A percentile compares a stretch with the other conserved stretches of the same genome.
Conservation (phyloP, 2,329 filamentous ascomycete genomes). For the Penicillium crustosum region DNA sequence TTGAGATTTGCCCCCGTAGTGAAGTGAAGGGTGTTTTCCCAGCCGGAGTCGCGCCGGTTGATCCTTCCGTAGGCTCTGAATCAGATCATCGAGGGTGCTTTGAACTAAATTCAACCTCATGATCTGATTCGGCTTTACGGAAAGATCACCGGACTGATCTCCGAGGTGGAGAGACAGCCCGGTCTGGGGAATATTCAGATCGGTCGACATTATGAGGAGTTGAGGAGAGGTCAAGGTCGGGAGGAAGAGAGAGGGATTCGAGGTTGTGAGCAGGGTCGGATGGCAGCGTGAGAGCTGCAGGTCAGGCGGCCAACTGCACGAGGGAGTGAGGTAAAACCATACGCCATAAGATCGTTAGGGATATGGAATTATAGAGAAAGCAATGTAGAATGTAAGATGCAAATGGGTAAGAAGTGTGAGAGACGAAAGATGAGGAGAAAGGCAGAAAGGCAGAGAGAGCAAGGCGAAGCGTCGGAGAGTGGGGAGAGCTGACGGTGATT, state of each 20-base stretch:
- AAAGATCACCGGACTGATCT: slow-evolving; percentile 32
- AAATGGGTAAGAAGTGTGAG: not conserved
- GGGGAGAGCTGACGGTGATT: slow-evolving; percentile 25
- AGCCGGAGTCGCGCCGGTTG: slow-evolving; percentile 48
- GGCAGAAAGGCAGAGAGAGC: slow-evolving; percentile 13
- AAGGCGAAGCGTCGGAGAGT: slow-evolving; percentile 27
- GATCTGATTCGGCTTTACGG: slow-evolving; percentile 42
- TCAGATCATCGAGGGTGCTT: slow-evolving; percentile 47
- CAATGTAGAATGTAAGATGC: slow-evolving; percentile 1
- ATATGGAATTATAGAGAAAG: slow-evolving; percentile 8
- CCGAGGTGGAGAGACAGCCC: slow-evolving; percentile 43
- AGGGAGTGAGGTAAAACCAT: slow-evolving; percentile 29
- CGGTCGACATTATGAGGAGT: slow-evolving; percentile 32
- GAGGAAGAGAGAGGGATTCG: slow-evolving; percentile 13
- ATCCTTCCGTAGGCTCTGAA: slow-evolving; percentile 44
- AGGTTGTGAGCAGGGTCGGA: slow-evolving; percentile 29
- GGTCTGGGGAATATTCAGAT: slow-evolving; percentile 38
- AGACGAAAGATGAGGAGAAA: slow-evolving; percentile 7
- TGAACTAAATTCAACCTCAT: slow-evolving; percentile 50
- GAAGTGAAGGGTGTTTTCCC: slow-evolving; percentile 55
- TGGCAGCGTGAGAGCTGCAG: slow-evolving; percentile 40
- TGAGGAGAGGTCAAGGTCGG: slow-evolving; percentile 8
- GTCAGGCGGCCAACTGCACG: slow-evolving; percentile 41
- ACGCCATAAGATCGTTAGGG: slow-evolving; percentile 33
- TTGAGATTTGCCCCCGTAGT: slow-evolving; percentile 58